phyloP scores from a whole-genome alignment of 495 filamentous ascomycete genomes.

The Penicillium taxi region DNA sequence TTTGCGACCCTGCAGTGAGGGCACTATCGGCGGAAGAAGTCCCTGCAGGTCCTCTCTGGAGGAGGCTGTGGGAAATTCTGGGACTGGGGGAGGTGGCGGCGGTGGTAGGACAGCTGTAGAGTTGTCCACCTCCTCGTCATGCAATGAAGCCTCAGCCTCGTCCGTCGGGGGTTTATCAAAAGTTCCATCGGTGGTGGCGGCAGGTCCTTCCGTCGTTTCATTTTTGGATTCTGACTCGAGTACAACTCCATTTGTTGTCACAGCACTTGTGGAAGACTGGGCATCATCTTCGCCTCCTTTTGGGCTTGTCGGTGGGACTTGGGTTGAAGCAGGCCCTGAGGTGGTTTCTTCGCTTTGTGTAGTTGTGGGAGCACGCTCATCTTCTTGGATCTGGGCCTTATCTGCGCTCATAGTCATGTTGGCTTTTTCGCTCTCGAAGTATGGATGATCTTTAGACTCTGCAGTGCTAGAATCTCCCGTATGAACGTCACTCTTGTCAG shows the following conservation, averaged over 20 bases:
- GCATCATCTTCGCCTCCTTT: conserved; percentile 6
- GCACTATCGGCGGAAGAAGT: conserved; percentile 69
- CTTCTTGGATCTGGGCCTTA: conserved; percentile 26
- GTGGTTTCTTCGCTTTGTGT: conserved; percentile 23
- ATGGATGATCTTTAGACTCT: conserved; percentile 46
- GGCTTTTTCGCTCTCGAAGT: conserved; percentile 45
- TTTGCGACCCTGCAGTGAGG: conserved; percentile 76
- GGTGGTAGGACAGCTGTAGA: conserved; percentile 44
- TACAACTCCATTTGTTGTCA: conserved; percentile 7
- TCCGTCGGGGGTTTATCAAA: conserved; percentile 8
- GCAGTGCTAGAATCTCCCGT: conserved; percentile 46
- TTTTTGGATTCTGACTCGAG: conserved; percentile 10
- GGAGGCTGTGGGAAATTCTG: conserved; percentile 21
- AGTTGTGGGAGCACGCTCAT: conserved; percentile 19
- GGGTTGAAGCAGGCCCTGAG: conserved; percentile 10
- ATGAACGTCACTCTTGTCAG: conserved; percentile 43
- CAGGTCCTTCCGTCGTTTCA: conserved; percentile 5
- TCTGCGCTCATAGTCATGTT: conserved; percentile 29
- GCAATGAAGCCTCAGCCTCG: conserved; percentile 12
- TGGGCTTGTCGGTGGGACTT: conserved; percentile 2
- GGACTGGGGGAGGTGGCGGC: conserved; percentile 48
- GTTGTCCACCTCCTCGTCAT: conserved; percentile 22
- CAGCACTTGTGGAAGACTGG: background rate
- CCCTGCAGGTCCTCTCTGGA: conserved; percentile 51
- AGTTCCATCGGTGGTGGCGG: conserved; percentile 7